Conservation (phyloP, 2,329 filamentous ascomycete genomes). For the Phialocephala subalpina region DNA sequence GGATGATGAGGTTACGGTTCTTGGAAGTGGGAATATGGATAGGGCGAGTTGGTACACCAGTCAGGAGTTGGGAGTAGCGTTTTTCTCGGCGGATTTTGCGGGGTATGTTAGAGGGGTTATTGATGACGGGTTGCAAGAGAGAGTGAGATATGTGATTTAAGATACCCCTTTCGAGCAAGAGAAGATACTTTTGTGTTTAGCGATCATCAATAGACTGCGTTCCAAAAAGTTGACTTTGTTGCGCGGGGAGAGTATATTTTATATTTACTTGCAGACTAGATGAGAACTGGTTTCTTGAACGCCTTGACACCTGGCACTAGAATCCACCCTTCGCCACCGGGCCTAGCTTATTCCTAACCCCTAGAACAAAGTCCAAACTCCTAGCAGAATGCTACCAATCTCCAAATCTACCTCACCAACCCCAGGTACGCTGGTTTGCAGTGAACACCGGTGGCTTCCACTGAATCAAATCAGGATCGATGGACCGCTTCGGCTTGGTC, state of each 20-base stretch:
- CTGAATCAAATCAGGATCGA: slow-evolving; percentile 81
- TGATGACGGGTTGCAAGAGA: slow-evolving; percentile 28
- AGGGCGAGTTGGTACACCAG: slow-evolving; percentile 87
- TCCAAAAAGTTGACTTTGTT: too few species aligned
- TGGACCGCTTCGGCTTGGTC: slow-evolving; percentile 76
- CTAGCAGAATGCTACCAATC: not conserved
- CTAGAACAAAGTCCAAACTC: slow-evolving; percentile 7
- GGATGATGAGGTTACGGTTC: slow-evolving; percentile 70
- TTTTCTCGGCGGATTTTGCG: slow-evolving; percentile 53
- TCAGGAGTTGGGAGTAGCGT: slow-evolving; percentile 78
- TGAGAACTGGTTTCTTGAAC: too few species aligned
- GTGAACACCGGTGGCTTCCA: slow-evolving; percentile 98
- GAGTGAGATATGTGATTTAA: slow-evolving; percentile 22
- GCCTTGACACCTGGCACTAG: too few species aligned
- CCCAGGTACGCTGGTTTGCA: slow-evolving; percentile 91
- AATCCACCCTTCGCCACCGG: too few species aligned
- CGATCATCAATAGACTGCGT: too few species aligned
- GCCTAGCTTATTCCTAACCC: not conserved
- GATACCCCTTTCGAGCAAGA: not conserved
- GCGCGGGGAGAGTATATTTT: too few species aligned
- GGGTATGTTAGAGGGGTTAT: slow-evolving; percentile 26
- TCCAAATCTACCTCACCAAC: slow-evolving; percentile 69
- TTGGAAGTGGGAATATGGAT: slow-evolving; percentile 87
- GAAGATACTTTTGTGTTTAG: too few species aligned
- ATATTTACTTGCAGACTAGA: too few species aligned